phyloP scores from a whole-genome alignment of 148 eudicot genomes.

The Chenopodium formosanum region DNA sequence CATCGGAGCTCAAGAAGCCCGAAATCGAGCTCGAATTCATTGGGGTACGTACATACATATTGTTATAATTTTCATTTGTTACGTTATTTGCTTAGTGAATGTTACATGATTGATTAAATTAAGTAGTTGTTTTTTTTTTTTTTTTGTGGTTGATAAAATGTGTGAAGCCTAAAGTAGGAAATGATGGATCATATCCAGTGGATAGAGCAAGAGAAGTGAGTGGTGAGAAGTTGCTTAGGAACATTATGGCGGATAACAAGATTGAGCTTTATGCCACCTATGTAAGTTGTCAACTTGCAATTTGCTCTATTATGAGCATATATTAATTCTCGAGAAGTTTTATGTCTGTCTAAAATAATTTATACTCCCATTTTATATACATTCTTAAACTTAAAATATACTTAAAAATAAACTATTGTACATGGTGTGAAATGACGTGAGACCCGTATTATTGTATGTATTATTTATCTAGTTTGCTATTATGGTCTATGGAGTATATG shows the following conservation, averaged over 20 bases:
- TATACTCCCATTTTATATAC: too few relatives aligned
- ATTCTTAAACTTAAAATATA: too few relatives aligned
- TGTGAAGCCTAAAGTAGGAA: slow-evolving; percentile 61
- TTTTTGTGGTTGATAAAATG: background rate
- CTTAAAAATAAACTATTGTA: too few relatives aligned
- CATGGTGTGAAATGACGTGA: too few relatives aligned
- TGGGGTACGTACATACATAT: slow-evolving; percentile 41
- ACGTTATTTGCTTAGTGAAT: background rate
- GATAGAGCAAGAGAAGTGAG: slow-evolving; percentile 63
- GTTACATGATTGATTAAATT: too few relatives aligned
- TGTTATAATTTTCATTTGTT: too few relatives aligned
- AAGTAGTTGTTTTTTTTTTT: background rate
- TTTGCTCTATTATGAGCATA: too few relatives aligned
- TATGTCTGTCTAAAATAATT: too few relatives aligned
- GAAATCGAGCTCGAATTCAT: slow-evolving; percentile 81
- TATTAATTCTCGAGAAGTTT: too few relatives aligned
- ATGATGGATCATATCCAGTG: slow-evolving; percentile 55
- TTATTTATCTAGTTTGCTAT: too few relatives aligned
- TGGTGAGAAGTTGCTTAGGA: slow-evolving; percentile 88
- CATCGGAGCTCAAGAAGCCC: slow-evolving; percentile 37
- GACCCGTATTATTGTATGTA: too few relatives aligned
- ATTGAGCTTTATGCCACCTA: slow-evolving; percentile 90
- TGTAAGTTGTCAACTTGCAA: slow-evolving; percentile 43
- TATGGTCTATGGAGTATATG: too few relatives aligned
- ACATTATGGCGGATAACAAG: slow-evolving; percentile 82